Percentiles rank a stretch among this genome's conserved stretches.
Evolutionary conservation across 495 filamentous ascomycete species (phyloP).

Genomic region (Zalerion maritima): DNA sequence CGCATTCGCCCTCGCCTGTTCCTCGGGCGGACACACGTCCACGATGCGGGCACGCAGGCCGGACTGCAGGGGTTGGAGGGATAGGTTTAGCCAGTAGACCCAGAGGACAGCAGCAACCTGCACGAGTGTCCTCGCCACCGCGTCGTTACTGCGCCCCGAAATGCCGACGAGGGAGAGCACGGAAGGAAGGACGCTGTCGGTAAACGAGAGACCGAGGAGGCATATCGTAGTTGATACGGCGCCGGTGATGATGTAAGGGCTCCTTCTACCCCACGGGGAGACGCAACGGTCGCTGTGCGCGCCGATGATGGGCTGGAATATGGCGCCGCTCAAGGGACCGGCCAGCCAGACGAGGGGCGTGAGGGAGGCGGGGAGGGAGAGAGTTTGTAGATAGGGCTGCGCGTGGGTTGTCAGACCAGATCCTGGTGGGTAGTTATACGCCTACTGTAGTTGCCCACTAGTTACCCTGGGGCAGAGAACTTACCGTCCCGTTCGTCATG

Average conservation of each 20-base stretch:
- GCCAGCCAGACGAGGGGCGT: slow-evolving; percentile 10
- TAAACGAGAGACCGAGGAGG: slow-evolving; percentile 5
- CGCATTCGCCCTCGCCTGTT: slow-evolving; percentile 7
- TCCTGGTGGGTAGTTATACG: too few relatives aligned
- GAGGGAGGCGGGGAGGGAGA: slow-evolving; percentile 6
- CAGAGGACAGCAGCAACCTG: slow-evolving; percentile 1
- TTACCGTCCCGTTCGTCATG: too few relatives aligned
- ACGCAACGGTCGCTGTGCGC: slow-evolving; percentile 5
- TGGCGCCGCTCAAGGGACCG: slow-evolving; percentile 8
- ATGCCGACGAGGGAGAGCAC: slow-evolving; percentile 1
- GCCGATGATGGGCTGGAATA: slow-evolving; percentile 11
- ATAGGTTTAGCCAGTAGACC: slow-evolving; percentile 6
- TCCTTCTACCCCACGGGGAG: slow-evolving; percentile 5
- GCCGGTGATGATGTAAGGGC: slow-evolving; percentile 8
- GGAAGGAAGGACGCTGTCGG: too few relatives aligned
- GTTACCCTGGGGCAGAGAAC: too few relatives aligned
- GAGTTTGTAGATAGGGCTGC: slow-evolving; percentile 8
- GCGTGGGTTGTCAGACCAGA: too few relatives aligned
- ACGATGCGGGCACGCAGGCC: slow-evolving; percentile 10
- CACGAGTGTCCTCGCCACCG: not conserved
- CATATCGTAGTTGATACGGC: slow-evolving; percentile 1
- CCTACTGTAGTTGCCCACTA: too few relatives aligned
- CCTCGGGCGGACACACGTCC: slow-evolving; percentile 4
- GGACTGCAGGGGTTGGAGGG: slow-evolving; percentile 10
- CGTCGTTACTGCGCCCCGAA: not conserved